Evolutionary conservation across 2,329 filamentous ascomycete species (phyloP).

Genomic region (Fusarium chuoi): DNA sequence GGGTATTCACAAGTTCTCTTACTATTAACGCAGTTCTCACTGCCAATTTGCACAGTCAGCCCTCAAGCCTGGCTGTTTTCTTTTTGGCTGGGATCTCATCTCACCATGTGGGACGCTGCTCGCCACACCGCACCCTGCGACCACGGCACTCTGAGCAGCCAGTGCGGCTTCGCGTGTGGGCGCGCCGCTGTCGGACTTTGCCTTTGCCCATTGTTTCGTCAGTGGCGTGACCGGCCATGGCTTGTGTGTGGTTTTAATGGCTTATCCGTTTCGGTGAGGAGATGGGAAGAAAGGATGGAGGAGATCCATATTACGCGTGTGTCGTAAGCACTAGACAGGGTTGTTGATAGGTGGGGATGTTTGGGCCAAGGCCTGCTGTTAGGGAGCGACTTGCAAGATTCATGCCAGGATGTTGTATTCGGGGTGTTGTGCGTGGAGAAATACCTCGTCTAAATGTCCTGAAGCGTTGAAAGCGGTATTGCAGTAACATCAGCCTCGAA

Average conservation of each 20-base stretch:
- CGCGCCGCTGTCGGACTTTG: slow-evolving; percentile 4
- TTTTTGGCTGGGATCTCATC: neutral
- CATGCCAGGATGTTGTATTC: neutral
- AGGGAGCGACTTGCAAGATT: neutral
- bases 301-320: neutral
- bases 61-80: neutral
- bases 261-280: neutral
- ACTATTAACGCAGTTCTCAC: slow-evolving; percentile 6
- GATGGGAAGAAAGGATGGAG: neutral
- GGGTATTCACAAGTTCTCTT: slow-evolving; percentile 3
- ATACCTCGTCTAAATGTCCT: slow-evolving; percentile 2
- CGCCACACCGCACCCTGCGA: slow-evolving; percentile 17
- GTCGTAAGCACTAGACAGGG: slow-evolving; percentile 13
- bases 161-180: slow-evolving; percentile 14
- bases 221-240: neutral
- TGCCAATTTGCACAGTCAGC: neutral
- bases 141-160: slow-evolving; percentile 17
- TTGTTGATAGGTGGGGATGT: neutral
- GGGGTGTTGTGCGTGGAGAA: fast-evolving
- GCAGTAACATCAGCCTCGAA: neutral
- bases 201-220: neutral
- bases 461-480: neutral
- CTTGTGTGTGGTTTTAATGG: neutral
- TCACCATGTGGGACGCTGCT: slow-evolving; percentile 19
- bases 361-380: neutral